Percentiles rank a stretch among this genome's conserved stretches.
Evolutionary conservation across 78 protist species (phyloP).

Genomic region (Dictyostelium citrinum): DNA sequence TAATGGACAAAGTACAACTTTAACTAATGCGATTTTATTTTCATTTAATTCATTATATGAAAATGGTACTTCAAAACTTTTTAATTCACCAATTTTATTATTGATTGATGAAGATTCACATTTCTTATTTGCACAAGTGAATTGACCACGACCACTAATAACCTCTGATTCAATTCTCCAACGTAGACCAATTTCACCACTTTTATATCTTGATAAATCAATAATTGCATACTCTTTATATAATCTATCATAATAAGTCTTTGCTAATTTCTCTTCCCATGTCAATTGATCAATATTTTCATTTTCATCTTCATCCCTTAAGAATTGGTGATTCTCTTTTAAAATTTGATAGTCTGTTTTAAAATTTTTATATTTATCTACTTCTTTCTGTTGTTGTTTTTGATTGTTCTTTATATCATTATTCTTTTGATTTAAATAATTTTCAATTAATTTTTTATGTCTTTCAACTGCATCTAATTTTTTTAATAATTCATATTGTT

Average conservation of each 20-base stretch:
- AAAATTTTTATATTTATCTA: slow-evolving; percentile 4
- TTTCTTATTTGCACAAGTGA: slow-evolving; percentile 78
- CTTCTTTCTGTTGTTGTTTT: background rate
- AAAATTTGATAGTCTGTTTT: slow-evolving; percentile 5
- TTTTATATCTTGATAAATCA: slow-evolving; percentile 77
- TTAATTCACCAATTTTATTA: background rate
- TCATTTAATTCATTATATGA: slow-evolving; percentile 12
- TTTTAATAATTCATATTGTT: background rate
- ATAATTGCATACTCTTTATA: slow-evolving; percentile 87
- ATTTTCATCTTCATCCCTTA: slow-evolving; percentile 53
- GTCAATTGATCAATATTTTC: background rate
- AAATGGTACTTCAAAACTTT: slow-evolving; percentile 50
- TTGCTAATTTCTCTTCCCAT: slow-evolving; percentile 87
- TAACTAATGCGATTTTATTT: slow-evolving; percentile 58
- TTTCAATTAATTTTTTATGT: slow-evolving; percentile 25
- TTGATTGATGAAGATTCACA: background rate
- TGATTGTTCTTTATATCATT: background rate
- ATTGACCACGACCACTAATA: slow-evolving; percentile 87
- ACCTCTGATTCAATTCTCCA: slow-evolving; percentile 90
- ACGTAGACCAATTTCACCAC: slow-evolving; percentile 82
- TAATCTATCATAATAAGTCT: slow-evolving; percentile 84
- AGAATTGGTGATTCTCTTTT: slow-evolving; percentile 42
- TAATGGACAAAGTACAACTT: slow-evolving; percentile 46
- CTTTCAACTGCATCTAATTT: slow-evolving; percentile 6
- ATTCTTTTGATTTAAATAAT: background rate